phyloP scores from a whole-genome alignment of 2,329 filamentous ascomycete species.

The Penicillium polonicum region DNA sequence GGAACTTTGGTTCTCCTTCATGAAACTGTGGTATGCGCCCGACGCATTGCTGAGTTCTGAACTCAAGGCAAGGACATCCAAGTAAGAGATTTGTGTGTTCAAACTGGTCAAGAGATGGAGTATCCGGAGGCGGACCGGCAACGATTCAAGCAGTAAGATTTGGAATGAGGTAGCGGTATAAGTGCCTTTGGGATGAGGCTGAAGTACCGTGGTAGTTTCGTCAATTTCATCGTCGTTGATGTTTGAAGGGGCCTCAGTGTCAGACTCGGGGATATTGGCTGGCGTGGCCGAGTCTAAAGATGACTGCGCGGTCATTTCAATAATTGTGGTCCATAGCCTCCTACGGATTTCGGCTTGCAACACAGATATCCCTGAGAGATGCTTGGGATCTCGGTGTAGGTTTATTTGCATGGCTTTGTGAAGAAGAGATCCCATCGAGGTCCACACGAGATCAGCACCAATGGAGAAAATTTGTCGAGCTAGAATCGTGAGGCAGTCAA shows the following conservation, averaged over 20 bases:
- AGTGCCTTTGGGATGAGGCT: neutral
- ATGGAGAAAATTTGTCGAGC: neutral
- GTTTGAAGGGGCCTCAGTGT: neutral
- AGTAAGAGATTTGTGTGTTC: neutral
- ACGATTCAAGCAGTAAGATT: neutral
- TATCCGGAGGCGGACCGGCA: neutral
- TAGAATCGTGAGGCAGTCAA: constrained; percentile 30
- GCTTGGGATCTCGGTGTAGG: neutral
- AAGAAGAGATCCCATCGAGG: neutral
- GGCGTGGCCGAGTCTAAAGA: neutral
- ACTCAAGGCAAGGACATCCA: neutral
- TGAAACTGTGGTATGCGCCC: neutral
- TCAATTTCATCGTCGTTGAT: neutral
- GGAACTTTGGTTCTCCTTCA: neutral
- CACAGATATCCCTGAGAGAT: neutral
- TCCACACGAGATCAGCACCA: neutral
- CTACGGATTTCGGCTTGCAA: neutral
- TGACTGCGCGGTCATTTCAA: neutral
- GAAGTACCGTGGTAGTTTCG: neutral
- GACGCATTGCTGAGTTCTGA: neutral
- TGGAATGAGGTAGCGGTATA: neutral
- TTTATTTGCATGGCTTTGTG: neutral
- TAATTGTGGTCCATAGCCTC: neutral
- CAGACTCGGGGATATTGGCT: neutral
- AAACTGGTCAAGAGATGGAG: neutral